Base-by-base conservation (phyloP, 2,329 filamentous ascomycete genomes). In the Penicillium sp. region DNA sequence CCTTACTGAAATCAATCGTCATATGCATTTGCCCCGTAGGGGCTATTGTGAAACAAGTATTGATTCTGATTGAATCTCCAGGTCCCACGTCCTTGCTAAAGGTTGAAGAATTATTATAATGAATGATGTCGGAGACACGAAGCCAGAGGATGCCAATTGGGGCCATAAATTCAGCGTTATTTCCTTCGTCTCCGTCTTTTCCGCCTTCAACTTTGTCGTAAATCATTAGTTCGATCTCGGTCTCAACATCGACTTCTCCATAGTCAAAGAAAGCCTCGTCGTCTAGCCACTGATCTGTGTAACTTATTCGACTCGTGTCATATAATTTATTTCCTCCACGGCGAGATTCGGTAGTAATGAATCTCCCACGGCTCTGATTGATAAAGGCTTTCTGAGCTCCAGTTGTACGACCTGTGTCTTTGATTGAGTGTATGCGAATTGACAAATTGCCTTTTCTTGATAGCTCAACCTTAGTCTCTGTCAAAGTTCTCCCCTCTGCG, bases 121-220 rank as follows among this genome's bases (percentile, higher is more conserved):
- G 24, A 11, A 53, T 28, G 26, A 47, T 47, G 18, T 53, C 51
- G 1, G 28, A 33, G 12, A 46, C 26, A 53, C 51, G 42, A 46
- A 53, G 51, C 51, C 51, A 53, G 42, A 53, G n/a, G 26, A 42
- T 42, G 47, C 51, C 51, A 53, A 53, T 42, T 47, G 42, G 51
- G 11, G 16, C 28, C 51, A n/a, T n/a, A n/a, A n/a, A n/a, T n/a
- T n/a, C n/a, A n/a, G n/a, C n/a, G n/a, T n/a, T n/a, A n/a, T n/a
- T n/a, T n/a, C n/a, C n/a, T n/a, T n/a, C n/a, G n/a, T n/a, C n/a
- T n/a, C n/a, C n/a, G n/a, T n/a, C n/a, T n/a, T n/a, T n/a, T n/a
- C n/a, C n/a, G n/a, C n/a, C n/a, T n/a, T 47, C 18, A 12, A 24
- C 16, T 8, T 38, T 53, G 3, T 53, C 26, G 47, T 38, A 53